Base-by-base conservation (phyloP, 2,329 filamentous ascomycete genomes). In the Sporothrix humicola region DNA sequence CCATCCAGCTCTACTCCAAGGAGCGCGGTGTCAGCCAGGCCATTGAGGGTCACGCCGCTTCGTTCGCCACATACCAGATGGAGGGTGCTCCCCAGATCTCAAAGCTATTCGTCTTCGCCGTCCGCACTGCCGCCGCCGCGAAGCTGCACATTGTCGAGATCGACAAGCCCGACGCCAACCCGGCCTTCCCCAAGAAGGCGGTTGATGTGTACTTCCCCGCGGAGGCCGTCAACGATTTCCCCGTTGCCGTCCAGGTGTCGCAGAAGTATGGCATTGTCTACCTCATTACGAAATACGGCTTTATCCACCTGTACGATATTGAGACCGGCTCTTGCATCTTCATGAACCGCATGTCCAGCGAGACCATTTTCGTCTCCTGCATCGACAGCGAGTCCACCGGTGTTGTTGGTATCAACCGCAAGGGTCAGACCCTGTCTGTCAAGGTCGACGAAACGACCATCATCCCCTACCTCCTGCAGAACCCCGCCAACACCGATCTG, bases 311-410 rank as follows among this genome's bases (percentile, higher is more conserved):
- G 31, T 98, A 99, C 84, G 97, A 99, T 80, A 90, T 99, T 73
- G 97, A 99, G 86, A 96, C 93, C 8, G 97, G 93, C 74, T 93
- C 92, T 13, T 97, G 94, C 82, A 96, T 99, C 81, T 99, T 98
- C 89, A 97, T 99, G 94, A 99, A 99, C 87, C 92, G 97, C 79
- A 99, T 99, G 80, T 99, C 96, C 48, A 97, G 94, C 86, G 96
- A 99, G 81, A 99, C 96, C 37, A 98, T 99, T 81, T 99, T 99
- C 85, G 97, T 95, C 37, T 98, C 95, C 23, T 92, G 93, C 65
- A 85, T 91, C 50, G 96, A 99, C 81, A 88, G 89, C 72, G 91
- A 94, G 26, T 97, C 94, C 20, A 90, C 92, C 63, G 97, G 97
- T 78, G 92, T 99, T 76, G 89, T 99, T 71, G 94, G 94, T 78